phyloP scores from a whole-genome alignment of 306 rosid species.

The Begonia peltatifolia region DNA sequence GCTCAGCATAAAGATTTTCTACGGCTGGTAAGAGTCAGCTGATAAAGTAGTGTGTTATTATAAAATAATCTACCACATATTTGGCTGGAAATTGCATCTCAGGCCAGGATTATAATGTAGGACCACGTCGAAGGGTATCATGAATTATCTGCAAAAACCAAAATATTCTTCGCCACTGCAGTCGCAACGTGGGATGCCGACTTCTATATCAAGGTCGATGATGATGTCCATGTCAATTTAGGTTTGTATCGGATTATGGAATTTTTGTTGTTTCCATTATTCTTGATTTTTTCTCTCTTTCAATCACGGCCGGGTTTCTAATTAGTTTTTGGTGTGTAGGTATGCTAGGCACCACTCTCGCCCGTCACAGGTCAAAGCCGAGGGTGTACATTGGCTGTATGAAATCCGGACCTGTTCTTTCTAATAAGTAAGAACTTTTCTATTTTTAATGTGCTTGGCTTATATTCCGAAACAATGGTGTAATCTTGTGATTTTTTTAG shows the following conservation, averaged over 20 bases:
- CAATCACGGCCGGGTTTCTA: no score
- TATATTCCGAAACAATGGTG: neutral
- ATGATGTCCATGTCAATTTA: slow-evolving; percentile 1
- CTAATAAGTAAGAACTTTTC: neutral
- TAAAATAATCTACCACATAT: no score
- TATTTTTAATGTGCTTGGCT: no score
- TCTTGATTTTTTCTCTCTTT: no score
- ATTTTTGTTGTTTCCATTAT: no score
- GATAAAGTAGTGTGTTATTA: no score
- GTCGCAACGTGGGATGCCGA: slow-evolving; percentile 2
- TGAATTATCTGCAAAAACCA: neutral
- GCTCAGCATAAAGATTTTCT: neutral
- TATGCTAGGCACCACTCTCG: neutral
- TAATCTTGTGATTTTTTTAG: neutral
- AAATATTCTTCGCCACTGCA: neutral
- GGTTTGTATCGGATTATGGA: neutral
- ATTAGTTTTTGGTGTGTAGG: neutral
- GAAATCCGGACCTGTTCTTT: neutral
- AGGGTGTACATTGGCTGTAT: neutral
- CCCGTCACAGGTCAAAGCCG: neutral
- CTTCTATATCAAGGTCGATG: neutral
- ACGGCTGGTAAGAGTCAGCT: neutral
- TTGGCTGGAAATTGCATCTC: no score
- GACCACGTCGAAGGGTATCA: neutral
- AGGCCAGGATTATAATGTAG: neutral